Base-by-base conservation (phyloP, 371 early-diverging fungal species). In the Syncephalastrum racemosum region DNA sequence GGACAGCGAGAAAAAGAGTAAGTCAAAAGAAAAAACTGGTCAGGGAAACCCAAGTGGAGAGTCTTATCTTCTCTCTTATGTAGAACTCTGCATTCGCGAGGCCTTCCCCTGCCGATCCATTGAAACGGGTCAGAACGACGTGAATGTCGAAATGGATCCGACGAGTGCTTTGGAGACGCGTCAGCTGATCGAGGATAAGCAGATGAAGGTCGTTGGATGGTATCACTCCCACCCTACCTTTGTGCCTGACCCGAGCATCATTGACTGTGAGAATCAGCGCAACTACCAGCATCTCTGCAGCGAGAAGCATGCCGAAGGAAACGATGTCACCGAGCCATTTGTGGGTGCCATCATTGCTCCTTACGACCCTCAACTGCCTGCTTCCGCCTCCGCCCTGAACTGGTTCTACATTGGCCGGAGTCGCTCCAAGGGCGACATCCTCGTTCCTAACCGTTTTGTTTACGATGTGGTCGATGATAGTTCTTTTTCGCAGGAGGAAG, bases 121-220 rank as follows among this genome's bases (percentile, higher is more conserved):
- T 8, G 83, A 80, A 23, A 83, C 86, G 0, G 85, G 78, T 0
- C 83, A 84, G 46, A 86, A 90, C 41, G 88, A 89, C 65, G 82
- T 88, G 45, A 93, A 93, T 62, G 94, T 94, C 13, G 94, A 94
- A 54, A 90, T 93, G 89, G 92, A 92, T 56, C 94, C 94, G 0
- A 87, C 84, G 2, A 85, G 86, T 47, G 90, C 90, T 39, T 74
- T 90, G 53, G 89, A 86, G 44, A 90, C 87, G 10, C 77, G 91
- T 3, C 83, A 89, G 48, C 64, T 83, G 67, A 90, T 93, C 68
- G 82, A 80, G 43, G 83, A 83, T 20, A 71, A 79, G 12, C 78
- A 87, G 7, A 73, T 94, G 83, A 72, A 77, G 16, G 89, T 94
- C 4, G 90, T 94, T 6, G 95, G 95, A 15, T 94, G 95, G 75